Evolutionary conservation across 768 basidiomycete species (phyloP), one percentile per base, ranked within the genome.

Genomic region (Mycena rebaudengoi): DNA sequence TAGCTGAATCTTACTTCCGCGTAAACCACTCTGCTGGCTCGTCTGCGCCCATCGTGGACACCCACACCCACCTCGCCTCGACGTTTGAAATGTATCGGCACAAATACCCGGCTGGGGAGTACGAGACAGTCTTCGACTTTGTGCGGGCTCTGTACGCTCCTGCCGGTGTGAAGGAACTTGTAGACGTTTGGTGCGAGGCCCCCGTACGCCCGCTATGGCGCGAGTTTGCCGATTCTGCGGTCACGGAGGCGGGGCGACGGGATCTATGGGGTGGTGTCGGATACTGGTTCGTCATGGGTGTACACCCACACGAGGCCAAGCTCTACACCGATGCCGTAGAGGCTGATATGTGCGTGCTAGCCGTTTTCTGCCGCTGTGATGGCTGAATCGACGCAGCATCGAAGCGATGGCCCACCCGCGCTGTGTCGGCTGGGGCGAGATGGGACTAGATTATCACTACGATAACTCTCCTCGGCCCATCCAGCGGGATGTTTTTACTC

Each of bases 161-260:
- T 11, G 83, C 84, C 28, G 83, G 83, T 35, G 86, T 94, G 4
- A 78, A 86, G 53, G 83, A 88, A 6, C 82, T 95, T 54, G 87
- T 96, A 7, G 94, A 96, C 67, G 94, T 96, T 3, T 96, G 92
- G 90, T 96, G 94, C 67, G 94, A 95, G 70, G 91, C 90, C 0
- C 91, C 93, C 0, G 86, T 92, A 14, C 79, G 78, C 62, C 77
- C 65, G 32, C 20, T 79, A 7, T 94, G 92, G 92, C 85, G 79
- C 68, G 89, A 89, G 63, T 79, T 92, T 43, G 93, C 93, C 1
- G 90, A 93, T 74, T 86, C 88, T 1, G 91, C 91, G 3, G 28
- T 89, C 60, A 81, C 78, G 0, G 73, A 75, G 29, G 80, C 85
- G 55, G 83, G 85, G 49, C 76, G 86, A 64, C 69, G 71, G 32